Percentiles rank a stretch among this genome's conserved stretches.
Evolutionary conservation across 208 protist genomes (phyloP).

Genomic region (Leishmania aethiopica): DNA sequence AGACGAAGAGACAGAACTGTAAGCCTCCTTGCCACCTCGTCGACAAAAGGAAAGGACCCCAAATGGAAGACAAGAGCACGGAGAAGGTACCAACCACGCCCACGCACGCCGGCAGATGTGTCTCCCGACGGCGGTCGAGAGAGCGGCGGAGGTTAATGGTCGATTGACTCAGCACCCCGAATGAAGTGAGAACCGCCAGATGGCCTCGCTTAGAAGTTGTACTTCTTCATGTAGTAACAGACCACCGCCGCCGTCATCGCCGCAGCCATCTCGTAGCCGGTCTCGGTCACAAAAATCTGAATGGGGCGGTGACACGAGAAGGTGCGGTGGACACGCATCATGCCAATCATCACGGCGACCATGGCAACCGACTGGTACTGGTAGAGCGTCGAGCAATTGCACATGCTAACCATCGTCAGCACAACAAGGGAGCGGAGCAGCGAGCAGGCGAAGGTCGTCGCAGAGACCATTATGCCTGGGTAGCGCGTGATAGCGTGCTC

Average conservation of each 20-base stretch:
- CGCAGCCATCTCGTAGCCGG: slow-evolving; percentile 70
- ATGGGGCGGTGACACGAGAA: slow-evolving; percentile 82
- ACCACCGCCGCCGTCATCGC: slow-evolving; percentile 61
- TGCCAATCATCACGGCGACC: slow-evolving; percentile 45
- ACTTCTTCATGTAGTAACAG: slow-evolving; percentile 65
- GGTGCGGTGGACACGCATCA: slow-evolving; percentile 60
- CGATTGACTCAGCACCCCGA: neutral
- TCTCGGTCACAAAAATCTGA: slow-evolving; percentile 72
- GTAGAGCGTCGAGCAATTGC: slow-evolving; percentile 47
- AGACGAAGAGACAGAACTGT: neutral
- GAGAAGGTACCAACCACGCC: neutral
- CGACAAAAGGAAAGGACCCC: slow-evolving; percentile 10
- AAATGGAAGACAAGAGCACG: neutral
- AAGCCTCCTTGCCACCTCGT: neutral
- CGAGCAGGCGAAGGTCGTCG: slow-evolving; percentile 47
- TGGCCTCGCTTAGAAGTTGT: slow-evolving; percentile 38
- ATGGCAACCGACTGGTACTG: slow-evolving; percentile 74
- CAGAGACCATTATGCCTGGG: slow-evolving; percentile 35
- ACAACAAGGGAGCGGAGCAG: slow-evolving; percentile 54
- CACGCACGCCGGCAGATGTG: slow-evolving; percentile 2
- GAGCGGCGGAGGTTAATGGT: too few species aligned
- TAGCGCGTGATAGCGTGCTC: slow-evolving; percentile 83
- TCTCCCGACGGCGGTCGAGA: neutral
- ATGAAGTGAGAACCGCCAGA: neutral
- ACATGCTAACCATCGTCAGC: slow-evolving; percentile 39